Evolutionary conservation across 2,329 filamentous ascomycete species (phyloP).

Genomic region (Beauveria caledonica): DNA sequence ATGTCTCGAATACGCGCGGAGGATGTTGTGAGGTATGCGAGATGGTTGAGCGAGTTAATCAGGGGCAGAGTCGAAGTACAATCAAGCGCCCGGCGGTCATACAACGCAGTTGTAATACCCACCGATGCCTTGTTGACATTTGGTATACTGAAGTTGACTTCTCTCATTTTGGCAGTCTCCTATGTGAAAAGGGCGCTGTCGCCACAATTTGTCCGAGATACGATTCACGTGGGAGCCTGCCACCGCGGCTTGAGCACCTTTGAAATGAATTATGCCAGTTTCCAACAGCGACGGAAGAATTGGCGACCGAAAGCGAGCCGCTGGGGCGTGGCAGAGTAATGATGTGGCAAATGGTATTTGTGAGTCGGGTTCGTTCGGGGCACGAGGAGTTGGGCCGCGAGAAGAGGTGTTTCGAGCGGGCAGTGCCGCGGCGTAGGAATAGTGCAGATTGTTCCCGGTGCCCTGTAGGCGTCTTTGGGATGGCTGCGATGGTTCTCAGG

Average conservation of each 20-base stretch:
- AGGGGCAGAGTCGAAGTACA: conserved; percentile 96
- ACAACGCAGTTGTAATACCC: conserved; percentile 95
- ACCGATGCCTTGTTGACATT: conserved; percentile 99
- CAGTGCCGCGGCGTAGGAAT: neutral
- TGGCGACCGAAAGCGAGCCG: neutral
- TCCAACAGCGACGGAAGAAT: neutral
- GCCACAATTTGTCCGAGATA: conserved; percentile 3
- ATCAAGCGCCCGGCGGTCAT: conserved; percentile 93
- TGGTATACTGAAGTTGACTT: conserved; percentile 99
- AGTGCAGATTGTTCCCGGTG: neutral
- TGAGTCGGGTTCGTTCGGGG: conserved; percentile 6
- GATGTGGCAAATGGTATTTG: neutral
- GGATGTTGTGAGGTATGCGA: conserved; percentile 95
- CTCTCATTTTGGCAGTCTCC: conserved; percentile 66
- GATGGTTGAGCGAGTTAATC: conserved; percentile 98
- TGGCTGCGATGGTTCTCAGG: neutral
- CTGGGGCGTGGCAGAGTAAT: neutral
- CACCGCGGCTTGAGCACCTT: neutral
- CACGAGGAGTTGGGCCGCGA: neutral
- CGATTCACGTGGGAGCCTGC: conserved; percentile 6
- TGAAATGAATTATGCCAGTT: neutral
- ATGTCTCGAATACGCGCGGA: conserved; percentile 97
- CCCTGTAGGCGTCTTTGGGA: neutral
- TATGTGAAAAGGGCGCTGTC: conserved; percentile 9
- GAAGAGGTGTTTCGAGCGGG: neutral